Conservation (phyloP, 2,329 filamentous ascomycete genomes). For the Cercospora sojina region DNA sequence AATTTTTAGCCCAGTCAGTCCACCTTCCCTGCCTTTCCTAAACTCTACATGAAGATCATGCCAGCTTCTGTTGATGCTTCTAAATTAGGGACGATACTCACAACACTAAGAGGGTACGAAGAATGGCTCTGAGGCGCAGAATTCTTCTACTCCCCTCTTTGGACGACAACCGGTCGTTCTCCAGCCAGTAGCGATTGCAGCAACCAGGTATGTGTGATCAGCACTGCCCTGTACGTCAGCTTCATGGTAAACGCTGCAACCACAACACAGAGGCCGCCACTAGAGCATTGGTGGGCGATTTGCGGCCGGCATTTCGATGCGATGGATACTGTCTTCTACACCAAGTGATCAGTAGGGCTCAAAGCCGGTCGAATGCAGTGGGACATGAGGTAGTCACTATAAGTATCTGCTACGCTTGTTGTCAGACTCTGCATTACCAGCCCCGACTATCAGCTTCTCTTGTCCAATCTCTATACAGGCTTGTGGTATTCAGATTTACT, state of each 20-base stretch:
- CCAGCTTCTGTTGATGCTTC: neutral
- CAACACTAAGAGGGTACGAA: neutral
- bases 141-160: neutral
- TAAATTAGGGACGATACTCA: neutral
- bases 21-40: neutral
- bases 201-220: neutral
- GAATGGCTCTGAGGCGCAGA: neutral
- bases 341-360: neutral
- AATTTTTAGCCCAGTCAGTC: neutral
- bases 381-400: neutral
- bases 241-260: neutral
- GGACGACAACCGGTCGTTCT: neutral
- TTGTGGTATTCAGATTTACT: neutral
- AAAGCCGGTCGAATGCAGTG: neutral
- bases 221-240: neutral
- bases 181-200: neutral
- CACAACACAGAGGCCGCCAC: neutral
- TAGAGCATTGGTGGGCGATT: neutral
- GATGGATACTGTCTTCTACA: neutral
- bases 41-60: neutral
- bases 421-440: neutral
- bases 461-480: neutral
- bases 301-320: neutral
- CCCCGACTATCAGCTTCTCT: neutral
- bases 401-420: neutral